Evolutionary conservation across 2,329 filamentous ascomycete genomes (phyloP).

Genomic region (Xylariomycetidae sp.): DNA sequence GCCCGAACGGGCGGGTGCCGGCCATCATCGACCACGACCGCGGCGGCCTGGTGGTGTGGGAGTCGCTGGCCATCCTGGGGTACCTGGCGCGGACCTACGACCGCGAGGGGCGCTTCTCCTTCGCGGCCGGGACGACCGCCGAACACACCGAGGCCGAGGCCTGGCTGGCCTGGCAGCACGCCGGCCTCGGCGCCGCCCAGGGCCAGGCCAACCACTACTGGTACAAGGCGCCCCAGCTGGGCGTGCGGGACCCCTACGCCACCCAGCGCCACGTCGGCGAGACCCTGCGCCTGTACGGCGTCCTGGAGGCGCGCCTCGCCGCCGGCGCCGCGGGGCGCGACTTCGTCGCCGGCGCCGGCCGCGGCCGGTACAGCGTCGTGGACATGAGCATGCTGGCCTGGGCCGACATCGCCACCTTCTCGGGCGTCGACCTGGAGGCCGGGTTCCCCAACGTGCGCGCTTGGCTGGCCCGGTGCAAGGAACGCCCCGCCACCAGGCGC

Average conservation of each 20-base stretch:
- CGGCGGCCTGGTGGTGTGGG: conserved; percentile 59
- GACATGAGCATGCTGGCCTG: conserved; percentile 71
- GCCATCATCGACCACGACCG: conserved; percentile 62
- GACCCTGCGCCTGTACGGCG: conserved; percentile 65
- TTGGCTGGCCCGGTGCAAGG: conserved; percentile 59
- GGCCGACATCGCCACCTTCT: conserved; percentile 53
- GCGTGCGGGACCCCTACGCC: conserved; percentile 63
- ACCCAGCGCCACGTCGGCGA: conserved; percentile 72
- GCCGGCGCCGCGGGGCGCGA: no score
- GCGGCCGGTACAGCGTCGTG: conserved; percentile 56
- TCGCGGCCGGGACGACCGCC: conserved; percentile 36
- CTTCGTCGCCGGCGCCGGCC: conserved; percentile 46
- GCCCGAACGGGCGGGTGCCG: conserved; percentile 61
- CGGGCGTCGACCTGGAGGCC: conserved; percentile 51
- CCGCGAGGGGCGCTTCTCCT: conserved; percentile 59
- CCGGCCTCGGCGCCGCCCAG: conserved; percentile 67
- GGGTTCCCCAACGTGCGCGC: conserved; percentile 60
- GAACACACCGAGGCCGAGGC: conserved; percentile 42
- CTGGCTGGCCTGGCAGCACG: conserved; percentile 68
- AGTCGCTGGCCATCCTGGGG: conserved; percentile 66
- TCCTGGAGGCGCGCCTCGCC: conserved; percentile 61
- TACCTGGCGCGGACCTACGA: conserved; percentile 73
- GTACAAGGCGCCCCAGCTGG: conserved; percentile 57
- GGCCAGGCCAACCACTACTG: conserved; percentile 72
- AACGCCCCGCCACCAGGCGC: conserved; percentile 55